Evolutionary conservation across 805 yeast species (phyloP).

Genomic region (Ogataea sp.): DNA sequence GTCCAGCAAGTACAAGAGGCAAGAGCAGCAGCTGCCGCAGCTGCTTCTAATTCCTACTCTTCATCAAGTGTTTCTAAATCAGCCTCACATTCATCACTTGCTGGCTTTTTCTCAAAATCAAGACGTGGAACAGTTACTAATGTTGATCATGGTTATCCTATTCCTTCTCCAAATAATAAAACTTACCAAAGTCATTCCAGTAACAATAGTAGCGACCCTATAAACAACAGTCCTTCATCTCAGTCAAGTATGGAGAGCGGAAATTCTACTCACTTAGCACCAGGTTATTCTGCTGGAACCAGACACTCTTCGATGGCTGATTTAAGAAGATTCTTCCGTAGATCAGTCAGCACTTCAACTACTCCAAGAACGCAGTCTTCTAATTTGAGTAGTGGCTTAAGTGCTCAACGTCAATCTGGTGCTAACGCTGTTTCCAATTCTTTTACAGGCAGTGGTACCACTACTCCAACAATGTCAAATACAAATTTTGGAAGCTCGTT

Average conservation of each 20-base stretch:
- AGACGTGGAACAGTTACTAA: slow-evolving; percentile 29
- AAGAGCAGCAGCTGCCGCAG: slow-evolving; percentile 18
- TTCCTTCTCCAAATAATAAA: neutral
- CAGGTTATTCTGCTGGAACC: slow-evolving; percentile 34
- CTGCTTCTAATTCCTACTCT: slow-evolving; percentile 11
- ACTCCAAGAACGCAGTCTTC: slow-evolving; percentile 11
- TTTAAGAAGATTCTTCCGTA: slow-evolving; percentile 63
- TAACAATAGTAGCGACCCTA: slow-evolving; percentile 1
- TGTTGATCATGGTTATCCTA: neutral
- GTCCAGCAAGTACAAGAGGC: slow-evolving; percentile 49
- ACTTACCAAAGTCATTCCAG: neutral
- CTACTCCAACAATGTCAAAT: neutral
- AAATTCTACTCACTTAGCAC: neutral
- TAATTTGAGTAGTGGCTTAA: slow-evolving; percentile 27
- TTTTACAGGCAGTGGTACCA: neutral
- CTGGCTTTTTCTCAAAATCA: slow-evolving; percentile 41
- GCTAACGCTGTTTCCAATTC: neutral
- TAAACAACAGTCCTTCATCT: slow-evolving; percentile 21
- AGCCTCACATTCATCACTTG: slow-evolving; percentile 39
- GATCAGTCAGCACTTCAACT: slow-evolving; percentile 20
- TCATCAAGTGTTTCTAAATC: slow-evolving; percentile 11
- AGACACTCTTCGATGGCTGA: slow-evolving; percentile 78
- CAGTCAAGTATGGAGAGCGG: slow-evolving; percentile 12
- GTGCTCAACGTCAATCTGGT: slow-evolving; percentile 20
- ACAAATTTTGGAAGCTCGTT: slow-evolving; percentile 1